Conservation (phyloP, 108 stramenopile genomes). For the Epipyxis sp. region DNA sequence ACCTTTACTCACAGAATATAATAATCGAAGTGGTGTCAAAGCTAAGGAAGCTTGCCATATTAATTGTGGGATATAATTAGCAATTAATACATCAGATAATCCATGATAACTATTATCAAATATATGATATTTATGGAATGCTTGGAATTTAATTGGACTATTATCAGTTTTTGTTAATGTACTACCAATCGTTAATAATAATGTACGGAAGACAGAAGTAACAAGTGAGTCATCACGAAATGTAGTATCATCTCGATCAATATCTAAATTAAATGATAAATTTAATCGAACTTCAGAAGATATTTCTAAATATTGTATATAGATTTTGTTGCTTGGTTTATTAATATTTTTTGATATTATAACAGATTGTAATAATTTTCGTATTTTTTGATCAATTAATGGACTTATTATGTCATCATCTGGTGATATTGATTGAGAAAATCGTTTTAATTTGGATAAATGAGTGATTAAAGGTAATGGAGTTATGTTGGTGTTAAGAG, state of each 20-base stretch:
- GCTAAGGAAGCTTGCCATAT: neutral
- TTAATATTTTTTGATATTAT: neutral
- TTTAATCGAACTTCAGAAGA: neutral
- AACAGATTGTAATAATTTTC: neutral
- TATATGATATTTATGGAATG: neutral
- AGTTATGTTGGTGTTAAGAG: too few species aligned
- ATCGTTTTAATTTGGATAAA: too few species aligned
- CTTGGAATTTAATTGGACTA: neutral
- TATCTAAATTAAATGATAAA: neutral
- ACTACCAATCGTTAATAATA: neutral
- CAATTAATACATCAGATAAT: neutral
- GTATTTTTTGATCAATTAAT: too few species aligned
- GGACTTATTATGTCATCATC: too few species aligned
- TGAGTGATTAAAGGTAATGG: too few species aligned
- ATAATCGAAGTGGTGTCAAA: neutral
- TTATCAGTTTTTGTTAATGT: neutral
- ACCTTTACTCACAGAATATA: neutral
- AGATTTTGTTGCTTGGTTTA: neutral
- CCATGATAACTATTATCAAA: neutral
- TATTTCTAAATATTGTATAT: neutral
- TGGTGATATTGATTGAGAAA: too few species aligned
- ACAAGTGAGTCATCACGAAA: neutral
- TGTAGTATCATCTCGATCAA: neutral
- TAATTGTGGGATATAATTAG: neutral
- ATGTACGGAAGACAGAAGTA: neutral